Percentiles rank a stretch among this genome's conserved stretches.
Evolutionary conservation across 2,329 filamentous ascomycete genomes (phyloP).

Genomic region (Colletotrichum australisinense): DNA sequence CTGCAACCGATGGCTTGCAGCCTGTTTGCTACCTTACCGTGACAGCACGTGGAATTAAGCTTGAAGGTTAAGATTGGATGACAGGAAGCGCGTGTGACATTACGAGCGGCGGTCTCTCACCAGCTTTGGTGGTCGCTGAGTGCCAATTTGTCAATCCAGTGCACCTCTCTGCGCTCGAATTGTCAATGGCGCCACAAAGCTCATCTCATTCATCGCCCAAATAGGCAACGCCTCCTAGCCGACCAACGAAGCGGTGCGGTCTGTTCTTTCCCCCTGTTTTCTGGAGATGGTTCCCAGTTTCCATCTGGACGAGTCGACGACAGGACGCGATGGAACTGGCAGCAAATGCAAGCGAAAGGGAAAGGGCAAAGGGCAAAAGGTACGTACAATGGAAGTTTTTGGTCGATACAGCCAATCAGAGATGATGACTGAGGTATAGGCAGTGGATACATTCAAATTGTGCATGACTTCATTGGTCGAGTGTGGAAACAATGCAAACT

Average conservation of each 20-base stretch:
- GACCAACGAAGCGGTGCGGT: slow-evolving; percentile 1
- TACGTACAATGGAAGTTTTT: background rate
- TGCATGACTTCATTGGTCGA: slow-evolving; percentile 18
- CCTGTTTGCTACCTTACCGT: background rate
- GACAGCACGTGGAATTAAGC: slow-evolving; percentile 31
- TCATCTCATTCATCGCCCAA: slow-evolving; percentile 19
- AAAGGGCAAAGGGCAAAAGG: background rate
- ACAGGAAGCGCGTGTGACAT: slow-evolving; percentile 29
- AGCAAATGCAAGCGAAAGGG: background rate
- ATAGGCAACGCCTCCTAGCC: slow-evolving; percentile 8
- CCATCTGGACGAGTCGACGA: background rate
- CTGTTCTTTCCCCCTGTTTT: background rate
- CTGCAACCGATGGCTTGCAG: background rate
- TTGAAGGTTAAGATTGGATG: slow-evolving; percentile 34
- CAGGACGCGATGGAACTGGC: background rate
- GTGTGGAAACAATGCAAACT: slow-evolving; percentile 25
- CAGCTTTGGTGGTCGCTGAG: background rate
- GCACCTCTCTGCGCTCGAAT: background rate
- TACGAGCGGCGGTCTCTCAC: slow-evolving; percentile 16
- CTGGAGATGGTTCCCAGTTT: background rate
- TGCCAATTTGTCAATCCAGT: slow-evolving; percentile 9
- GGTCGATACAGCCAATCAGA: slow-evolving; percentile 7
- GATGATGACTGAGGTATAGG: background rate
- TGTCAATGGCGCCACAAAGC: slow-evolving; percentile 4
- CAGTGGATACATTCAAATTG: background rate